Evolutionary conservation across 2,329 filamentous ascomycete genomes (phyloP).

Genomic region (Rhynchosporium graminicola): DNA sequence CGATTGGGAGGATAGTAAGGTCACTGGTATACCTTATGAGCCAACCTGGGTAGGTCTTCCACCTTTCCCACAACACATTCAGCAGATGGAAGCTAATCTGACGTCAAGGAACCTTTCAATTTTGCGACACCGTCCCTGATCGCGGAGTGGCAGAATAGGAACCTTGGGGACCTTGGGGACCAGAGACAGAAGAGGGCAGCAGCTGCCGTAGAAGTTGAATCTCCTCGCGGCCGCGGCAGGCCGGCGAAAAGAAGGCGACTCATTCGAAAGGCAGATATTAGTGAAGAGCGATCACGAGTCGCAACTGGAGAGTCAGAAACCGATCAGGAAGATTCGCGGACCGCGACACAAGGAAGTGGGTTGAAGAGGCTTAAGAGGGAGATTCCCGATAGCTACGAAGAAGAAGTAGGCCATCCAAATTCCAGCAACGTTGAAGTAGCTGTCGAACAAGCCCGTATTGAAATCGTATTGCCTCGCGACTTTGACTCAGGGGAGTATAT

Average conservation of each 20-base stretch:
- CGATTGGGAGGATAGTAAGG: slow-evolving; percentile 57
- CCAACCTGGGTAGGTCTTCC: slow-evolving; percentile 52
- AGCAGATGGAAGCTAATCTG: neutral
- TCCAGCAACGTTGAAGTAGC: neutral
- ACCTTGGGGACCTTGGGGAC: neutral
- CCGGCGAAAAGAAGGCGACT: slow-evolving; percentile 28
- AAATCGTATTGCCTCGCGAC: slow-evolving; percentile 22
- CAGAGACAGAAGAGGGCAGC: neutral
- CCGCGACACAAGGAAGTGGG: slow-evolving; percentile 19
- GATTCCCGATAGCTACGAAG: slow-evolving; percentile 36
- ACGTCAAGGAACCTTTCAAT: slow-evolving; percentile 15
- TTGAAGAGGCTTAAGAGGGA: slow-evolving; percentile 16
- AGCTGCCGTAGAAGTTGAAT: neutral
- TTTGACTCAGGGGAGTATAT: slow-evolving; percentile 27
- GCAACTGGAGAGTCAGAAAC: neutral
- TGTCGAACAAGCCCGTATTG: slow-evolving; percentile 13
- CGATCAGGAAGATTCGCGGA: slow-evolving; percentile 20
- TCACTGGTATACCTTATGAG: slow-evolving; percentile 49
- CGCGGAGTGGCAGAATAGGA: slow-evolving; percentile 17
- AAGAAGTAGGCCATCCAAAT: slow-evolving; percentile 15
- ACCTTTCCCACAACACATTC: neutral
- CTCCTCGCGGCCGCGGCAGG: slow-evolving; percentile 24
- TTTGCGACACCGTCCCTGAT: neutral
- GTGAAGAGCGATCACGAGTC: neutral
- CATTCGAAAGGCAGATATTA: neutral